Conservation (phyloP, 2,329 filamentous ascomycete species). For the Cercospora zeae-maydis region DNA sequence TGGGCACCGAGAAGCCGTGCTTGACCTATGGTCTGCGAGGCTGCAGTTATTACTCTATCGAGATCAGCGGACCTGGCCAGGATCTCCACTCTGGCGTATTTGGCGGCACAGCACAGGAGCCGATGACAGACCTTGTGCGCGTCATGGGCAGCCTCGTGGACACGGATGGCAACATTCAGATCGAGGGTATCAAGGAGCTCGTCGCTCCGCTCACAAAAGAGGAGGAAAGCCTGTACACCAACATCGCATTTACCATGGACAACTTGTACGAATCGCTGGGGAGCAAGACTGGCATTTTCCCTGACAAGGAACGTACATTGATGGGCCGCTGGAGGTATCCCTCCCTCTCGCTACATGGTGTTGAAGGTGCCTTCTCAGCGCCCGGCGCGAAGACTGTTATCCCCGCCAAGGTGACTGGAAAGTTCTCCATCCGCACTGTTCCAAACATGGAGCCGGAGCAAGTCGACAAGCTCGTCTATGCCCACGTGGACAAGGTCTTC, state of each 20-base stretch:
- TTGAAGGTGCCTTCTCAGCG: conserved; percentile 91
- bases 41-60: conserved; percentile 95
- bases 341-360: conserved; percentile 86
- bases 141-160: conserved; percentile 83
- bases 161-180: conserved; percentile 84
- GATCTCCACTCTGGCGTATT: conserved; percentile 97
- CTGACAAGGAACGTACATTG: conserved; percentile 84
- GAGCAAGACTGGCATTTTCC: conserved; percentile 79
- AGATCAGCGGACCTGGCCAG: conserved; percentile 84
- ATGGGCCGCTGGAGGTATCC: conserved; percentile 97
- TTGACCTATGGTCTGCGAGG: conserved; percentile 95
- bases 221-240: conserved; percentile 81
- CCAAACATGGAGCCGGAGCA: conserved; percentile 93
- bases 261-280: conserved; percentile 90
- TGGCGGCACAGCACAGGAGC: conserved; percentile 92
- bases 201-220: conserved; percentile 84
- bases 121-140: conserved; percentile 91
- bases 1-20: conserved; percentile 97
- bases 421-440: conserved; percentile 97
- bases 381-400: conserved; percentile 98
- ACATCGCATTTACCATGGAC: conserved; percentile 94
- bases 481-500: conserved; percentile 79
- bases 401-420: conserved; percentile 93
- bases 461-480: conserved; percentile 80
- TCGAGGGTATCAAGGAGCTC: conserved; percentile 90